Evolutionary conservation across 192 early-diverging fungal genomes (phyloP).

Genomic region (Backusella mclennaniae): DNA sequence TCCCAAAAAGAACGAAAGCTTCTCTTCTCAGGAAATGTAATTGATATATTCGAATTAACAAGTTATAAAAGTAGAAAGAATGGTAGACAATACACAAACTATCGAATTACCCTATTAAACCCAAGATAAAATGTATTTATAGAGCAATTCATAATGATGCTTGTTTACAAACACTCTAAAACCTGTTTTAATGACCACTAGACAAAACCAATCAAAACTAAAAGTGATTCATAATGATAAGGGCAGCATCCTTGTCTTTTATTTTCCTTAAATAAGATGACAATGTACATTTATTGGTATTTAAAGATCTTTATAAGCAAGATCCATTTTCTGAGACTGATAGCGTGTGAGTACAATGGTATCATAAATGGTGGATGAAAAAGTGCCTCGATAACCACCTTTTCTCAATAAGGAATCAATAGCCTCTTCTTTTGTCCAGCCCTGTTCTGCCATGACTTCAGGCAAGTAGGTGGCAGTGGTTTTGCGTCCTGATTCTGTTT

Average conservation of each 20-base stretch:
- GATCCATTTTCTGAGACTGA: constrained; percentile 67
- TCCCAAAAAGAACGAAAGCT: background rate
- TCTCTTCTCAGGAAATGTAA: no score
- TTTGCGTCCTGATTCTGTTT: constrained; percentile 43
- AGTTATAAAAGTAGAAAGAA: background rate
- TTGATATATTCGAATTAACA: no score
- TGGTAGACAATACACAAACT: background rate
- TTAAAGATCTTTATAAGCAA: background rate
- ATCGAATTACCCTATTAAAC: background rate
- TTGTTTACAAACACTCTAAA: background rate
- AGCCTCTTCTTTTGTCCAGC: constrained; percentile 83
- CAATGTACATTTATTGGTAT: background rate
- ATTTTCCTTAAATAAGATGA: no score
- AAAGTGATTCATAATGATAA: background rate
- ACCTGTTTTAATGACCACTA: no score
- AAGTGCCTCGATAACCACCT: constrained; percentile 67
- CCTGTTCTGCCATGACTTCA: constrained; percentile 85
- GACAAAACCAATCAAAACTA: background rate
- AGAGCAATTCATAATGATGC: background rate
- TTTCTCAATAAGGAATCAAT: constrained; percentile 88
- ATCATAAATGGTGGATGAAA: constrained; percentile 58
- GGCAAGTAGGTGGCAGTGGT: constrained; percentile 89
- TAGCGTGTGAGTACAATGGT: constrained; percentile 81
- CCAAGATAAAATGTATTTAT: background rate
- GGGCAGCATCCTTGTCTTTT: background rate